phyloP scores from a whole-genome alignment of 2,329 filamentous ascomycete genomes.

The Fusarium continuum region DNA sequence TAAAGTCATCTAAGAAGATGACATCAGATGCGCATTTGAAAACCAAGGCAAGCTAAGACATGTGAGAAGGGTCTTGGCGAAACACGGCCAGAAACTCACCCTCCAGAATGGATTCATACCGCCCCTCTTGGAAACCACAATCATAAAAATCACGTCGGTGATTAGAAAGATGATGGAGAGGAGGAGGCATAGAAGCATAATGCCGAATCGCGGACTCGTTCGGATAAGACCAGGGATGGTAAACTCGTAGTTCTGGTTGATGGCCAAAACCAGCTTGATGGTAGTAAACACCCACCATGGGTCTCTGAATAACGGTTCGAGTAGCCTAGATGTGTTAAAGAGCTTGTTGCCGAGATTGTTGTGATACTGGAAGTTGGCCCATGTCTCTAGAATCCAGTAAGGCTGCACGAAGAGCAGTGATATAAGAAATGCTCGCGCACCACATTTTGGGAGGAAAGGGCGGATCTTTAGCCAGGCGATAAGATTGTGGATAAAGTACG shows the following conservation, averaged over 20 bases:
- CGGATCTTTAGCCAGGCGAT: slow-evolving; percentile 28
- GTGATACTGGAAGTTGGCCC: slow-evolving; percentile 30
- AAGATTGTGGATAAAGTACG: slow-evolving; percentile 23
- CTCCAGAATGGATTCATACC: slow-evolving; percentile 29
- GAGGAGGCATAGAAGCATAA: slow-evolving; percentile 23
- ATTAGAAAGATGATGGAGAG: slow-evolving; percentile 15
- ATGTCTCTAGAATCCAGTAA: slow-evolving; percentile 26
- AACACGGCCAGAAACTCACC: neutral
- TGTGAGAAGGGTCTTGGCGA: neutral
- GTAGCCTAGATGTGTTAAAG: slow-evolving; percentile 9
- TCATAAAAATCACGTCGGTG: slow-evolving; percentile 26
- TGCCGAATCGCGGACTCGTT: slow-evolving; percentile 19
- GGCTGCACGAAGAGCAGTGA: slow-evolving; percentile 14
- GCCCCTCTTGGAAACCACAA: slow-evolving; percentile 19
- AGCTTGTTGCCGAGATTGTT: slow-evolving; percentile 14
- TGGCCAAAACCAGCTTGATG: slow-evolving; percentile 13
- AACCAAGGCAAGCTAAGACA: slow-evolving; percentile 5
- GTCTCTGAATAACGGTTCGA: slow-evolving; percentile 19
- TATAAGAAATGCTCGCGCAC: slow-evolving; percentile 14
- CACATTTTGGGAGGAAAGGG: slow-evolving; percentile 21
- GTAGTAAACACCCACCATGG: slow-evolving; percentile 30
- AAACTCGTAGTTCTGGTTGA: slow-evolving; percentile 30
- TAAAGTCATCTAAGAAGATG: slow-evolving; percentile 26
- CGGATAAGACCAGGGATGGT: slow-evolving; percentile 14
- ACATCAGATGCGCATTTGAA: slow-evolving; percentile 32